A percentile compares a stretch with the other conserved stretches of the same genome.
These are phyloP conservation scores for Phialophora macrospora DNA, from an alignment of 2,329 filamentous ascomycete genomes.

Conservation along the genomic window DNA sequence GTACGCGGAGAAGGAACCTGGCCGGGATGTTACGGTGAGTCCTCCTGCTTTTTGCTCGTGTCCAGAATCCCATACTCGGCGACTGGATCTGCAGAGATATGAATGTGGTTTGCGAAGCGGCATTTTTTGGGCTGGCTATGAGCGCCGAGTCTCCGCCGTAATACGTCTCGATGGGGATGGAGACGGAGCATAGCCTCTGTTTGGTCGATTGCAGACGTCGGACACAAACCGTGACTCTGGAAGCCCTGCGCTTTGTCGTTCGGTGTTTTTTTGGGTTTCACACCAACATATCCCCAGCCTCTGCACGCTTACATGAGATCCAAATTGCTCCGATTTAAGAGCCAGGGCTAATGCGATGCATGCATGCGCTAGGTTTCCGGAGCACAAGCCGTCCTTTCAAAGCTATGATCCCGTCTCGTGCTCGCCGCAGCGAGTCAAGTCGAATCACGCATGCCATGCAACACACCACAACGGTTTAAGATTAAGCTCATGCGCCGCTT, in stretches of 20 bases:
- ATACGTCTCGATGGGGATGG: not conserved
- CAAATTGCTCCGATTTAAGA: not conserved
- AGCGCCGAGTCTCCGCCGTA: not conserved
- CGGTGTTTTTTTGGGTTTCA: not conserved
- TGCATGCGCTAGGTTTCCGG: conserved; percentile 7
- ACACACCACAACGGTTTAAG: not conserved
- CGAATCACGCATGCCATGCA: not conserved
- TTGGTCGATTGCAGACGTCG: not conserved
- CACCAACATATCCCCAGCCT: not conserved
- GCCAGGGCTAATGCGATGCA: not conserved
- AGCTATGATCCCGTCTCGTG: not conserved
- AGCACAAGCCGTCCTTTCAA: conserved; percentile 10
- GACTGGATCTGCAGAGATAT: not conserved
- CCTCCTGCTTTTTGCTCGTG: conserved; percentile 5
- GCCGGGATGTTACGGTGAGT: conserved; percentile 41
- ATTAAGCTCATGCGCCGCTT: not conserved
- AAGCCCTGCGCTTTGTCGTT: not conserved
- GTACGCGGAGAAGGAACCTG: conserved; percentile 75
- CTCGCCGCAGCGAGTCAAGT: not conserved
- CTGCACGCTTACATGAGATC: not conserved
- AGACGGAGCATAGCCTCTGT: not conserved
- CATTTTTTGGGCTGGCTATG: not conserved
- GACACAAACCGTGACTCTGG: not conserved
- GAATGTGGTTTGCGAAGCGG: not conserved
- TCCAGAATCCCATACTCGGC: not conserved